Conservation (phyloP, 371 early-diverging fungal species). For the Actinomortierella wolfii region DNA sequence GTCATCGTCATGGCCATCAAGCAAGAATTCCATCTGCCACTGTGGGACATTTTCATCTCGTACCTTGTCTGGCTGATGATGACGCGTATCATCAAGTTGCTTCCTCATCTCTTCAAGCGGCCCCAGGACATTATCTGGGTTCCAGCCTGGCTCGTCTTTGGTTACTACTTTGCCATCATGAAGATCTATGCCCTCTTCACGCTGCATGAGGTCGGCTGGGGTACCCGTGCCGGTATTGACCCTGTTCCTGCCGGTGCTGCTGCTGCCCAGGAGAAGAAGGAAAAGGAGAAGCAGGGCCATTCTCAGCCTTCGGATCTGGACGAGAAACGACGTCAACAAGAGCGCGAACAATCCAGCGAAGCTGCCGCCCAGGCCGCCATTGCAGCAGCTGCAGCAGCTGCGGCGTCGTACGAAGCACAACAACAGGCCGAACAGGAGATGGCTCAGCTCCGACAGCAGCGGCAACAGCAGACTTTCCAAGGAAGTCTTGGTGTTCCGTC, state of each 20-base stretch:
- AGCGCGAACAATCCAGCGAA: neutral
- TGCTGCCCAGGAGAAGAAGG: conserved; percentile 27
- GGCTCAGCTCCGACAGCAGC: too few species aligned
- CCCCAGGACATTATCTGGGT: conserved; percentile 70
- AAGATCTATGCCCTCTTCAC: conserved; percentile 75
- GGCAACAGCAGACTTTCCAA: neutral
- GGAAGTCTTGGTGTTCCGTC: too few species aligned
- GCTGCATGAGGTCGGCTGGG: conserved; percentile 75
- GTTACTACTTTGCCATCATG: conserved; percentile 75
- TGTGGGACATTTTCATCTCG: conserved; percentile 66
- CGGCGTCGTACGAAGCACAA: conserved; percentile 19
- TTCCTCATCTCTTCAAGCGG: conserved; percentile 68
- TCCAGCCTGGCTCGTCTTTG: conserved; percentile 73
- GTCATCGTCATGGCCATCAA: conserved; percentile 53
- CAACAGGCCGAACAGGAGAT: too few species aligned
- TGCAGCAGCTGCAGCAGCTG: conserved; percentile 35
- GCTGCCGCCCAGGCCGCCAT: conserved; percentile 38
- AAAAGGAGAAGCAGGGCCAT: conserved; percentile 15
- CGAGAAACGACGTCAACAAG: conserved; percentile 16
- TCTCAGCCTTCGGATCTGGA: conserved; percentile 6
- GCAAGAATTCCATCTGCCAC: conserved; percentile 42
- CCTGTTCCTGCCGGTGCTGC: conserved; percentile 28
- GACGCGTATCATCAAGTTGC: conserved; percentile 72
- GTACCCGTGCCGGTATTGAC: conserved; percentile 65
- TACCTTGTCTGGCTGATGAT: conserved; percentile 70